Evolutionary conservation across 2,329 filamentous ascomycete genomes (phyloP).

Genomic region (Chalara sp.): DNA sequence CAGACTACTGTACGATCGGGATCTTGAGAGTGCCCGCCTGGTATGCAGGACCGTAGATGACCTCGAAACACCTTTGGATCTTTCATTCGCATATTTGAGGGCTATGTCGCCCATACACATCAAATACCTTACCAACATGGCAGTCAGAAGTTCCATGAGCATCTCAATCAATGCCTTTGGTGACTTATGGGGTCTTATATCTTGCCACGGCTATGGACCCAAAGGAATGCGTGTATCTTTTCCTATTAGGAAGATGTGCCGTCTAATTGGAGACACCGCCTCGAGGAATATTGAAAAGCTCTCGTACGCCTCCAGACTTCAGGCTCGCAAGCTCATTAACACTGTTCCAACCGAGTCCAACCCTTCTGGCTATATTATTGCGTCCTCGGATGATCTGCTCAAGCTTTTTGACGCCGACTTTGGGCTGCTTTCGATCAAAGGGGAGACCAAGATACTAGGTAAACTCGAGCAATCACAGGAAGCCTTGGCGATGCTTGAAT

Average conservation of each 20-base stretch:
- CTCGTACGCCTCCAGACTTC: constrained; percentile 77
- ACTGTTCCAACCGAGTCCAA: constrained; percentile 75
- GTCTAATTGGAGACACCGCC: constrained; percentile 76
- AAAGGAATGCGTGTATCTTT: constrained; percentile 87
- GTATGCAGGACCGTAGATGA: constrained; percentile 74
- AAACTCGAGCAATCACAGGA: constrained; percentile 72
- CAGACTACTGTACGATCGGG: constrained; percentile 77
- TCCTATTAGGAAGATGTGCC: constrained; percentile 87
- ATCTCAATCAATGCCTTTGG: constrained; percentile 84
- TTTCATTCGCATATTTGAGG: constrained; percentile 64
- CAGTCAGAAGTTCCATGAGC: constrained; percentile 88
- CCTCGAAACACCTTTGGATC: constrained; percentile 67
- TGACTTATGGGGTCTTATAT: constrained; percentile 82
- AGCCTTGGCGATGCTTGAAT: constrained; percentile 76
- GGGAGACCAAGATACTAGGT: constrained; percentile 84
- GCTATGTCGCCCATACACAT: constrained; percentile 89
- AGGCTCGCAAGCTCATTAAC: constrained; percentile 83
- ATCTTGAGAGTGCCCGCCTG: constrained; percentile 70
- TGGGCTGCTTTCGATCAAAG: constrained; percentile 74
- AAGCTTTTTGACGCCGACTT: constrained; percentile 84
- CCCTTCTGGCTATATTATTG: constrained; percentile 83
- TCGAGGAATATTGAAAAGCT: constrained; percentile 83
- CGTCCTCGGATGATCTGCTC: constrained; percentile 78
- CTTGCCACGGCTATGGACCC: constrained; percentile 73
- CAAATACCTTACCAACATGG: constrained; percentile 85